Conservation (phyloP, 2,329 filamentous ascomycete genomes). For the Eurotiales sp. region DNA sequence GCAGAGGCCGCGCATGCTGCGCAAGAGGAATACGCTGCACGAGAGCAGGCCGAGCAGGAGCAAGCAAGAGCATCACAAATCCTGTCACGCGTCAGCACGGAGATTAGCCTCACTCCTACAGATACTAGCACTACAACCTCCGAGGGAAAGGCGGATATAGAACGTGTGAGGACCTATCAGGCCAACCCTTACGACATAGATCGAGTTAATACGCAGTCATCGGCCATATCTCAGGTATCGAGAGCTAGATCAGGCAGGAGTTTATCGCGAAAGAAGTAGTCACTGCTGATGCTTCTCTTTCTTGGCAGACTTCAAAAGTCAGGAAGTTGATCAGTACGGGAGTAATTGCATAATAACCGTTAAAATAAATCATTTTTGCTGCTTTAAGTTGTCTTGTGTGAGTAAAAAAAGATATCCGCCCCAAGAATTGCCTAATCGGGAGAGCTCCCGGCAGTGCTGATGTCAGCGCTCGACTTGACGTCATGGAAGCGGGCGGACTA, state of each 20-base stretch:
- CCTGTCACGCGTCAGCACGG: background rate
- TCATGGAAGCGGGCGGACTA: too few relatives aligned
- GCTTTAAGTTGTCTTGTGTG: too few relatives aligned
- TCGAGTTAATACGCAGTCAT: slow-evolving; percentile 35
- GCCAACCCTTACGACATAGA: slow-evolving; percentile 43
- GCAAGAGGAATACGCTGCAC: slow-evolving; percentile 21
- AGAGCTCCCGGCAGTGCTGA: background rate
- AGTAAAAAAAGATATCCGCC: background rate
- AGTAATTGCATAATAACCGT: too few relatives aligned
- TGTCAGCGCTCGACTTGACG: background rate
- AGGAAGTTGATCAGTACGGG: too few relatives aligned
- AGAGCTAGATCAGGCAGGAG: background rate
- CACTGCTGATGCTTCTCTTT: background rate
- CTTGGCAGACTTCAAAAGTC: too few relatives aligned
- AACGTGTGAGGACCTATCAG: slow-evolving; percentile 29
- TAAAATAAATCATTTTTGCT: too few relatives aligned
- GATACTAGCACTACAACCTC: slow-evolving; percentile 6
- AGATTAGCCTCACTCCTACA: background rate
- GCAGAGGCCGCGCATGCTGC: background rate
- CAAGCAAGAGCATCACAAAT: background rate
- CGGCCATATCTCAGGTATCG: background rate
- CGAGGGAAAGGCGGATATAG: slow-evolving; percentile 23
- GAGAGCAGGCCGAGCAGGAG: background rate
- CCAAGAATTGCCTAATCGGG: background rate
- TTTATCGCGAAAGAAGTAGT: background rate